These are phyloP conservation scores for Byssochlamys sp. DNA, from an alignment of 2,329 filamentous ascomycete species.

Conservation along the genomic window DNA sequence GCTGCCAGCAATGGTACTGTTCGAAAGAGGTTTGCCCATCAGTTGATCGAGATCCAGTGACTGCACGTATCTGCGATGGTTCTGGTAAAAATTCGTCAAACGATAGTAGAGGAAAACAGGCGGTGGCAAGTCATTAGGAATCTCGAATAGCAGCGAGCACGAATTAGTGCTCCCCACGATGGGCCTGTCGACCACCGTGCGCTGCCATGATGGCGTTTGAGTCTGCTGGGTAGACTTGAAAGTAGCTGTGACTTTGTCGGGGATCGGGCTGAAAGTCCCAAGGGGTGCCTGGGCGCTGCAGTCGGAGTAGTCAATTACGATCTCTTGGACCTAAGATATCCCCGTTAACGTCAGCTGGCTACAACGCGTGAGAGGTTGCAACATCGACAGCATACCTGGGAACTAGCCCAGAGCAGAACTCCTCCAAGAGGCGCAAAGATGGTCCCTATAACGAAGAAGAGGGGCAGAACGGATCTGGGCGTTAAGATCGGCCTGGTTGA, in stretches of 20 bases:
- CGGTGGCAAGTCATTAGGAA: constrained; percentile 67
- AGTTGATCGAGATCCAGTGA: constrained; percentile 78
- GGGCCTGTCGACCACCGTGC: constrained; percentile 10
- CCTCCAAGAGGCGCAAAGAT: constrained; percentile 92
- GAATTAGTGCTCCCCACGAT: constrained; percentile 16
- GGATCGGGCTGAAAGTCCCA: constrained; percentile 36
- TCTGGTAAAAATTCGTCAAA: constrained; percentile 97
- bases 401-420: constrained; percentile 73
- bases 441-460: constrained; percentile 83
- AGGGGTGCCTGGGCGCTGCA: constrained; percentile 53
- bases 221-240: constrained; percentile 54
- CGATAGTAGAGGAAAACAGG: constrained; percentile 91
- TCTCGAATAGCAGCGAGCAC: constrained; percentile 70
- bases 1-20: constrained; percentile 53
- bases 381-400: constrained; percentile 46
- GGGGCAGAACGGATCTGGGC: constrained; percentile 80
- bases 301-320: constrained; percentile 79
- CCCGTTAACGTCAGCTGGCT: constrained; percentile 7
- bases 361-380: neutral
- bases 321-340: constrained; percentile 65
- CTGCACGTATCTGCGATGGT: constrained; percentile 90
- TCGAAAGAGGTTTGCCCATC: constrained; percentile 57
- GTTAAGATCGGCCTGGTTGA: constrained; percentile 72
- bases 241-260: constrained; percentile 51
- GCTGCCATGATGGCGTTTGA: constrained; percentile 22